Percentiles rank a stretch among this genome's conserved stretches.
Conservation (phyloP, 1,284 basidiomycete genomes). For the Leccinum colubrinum region DNA sequence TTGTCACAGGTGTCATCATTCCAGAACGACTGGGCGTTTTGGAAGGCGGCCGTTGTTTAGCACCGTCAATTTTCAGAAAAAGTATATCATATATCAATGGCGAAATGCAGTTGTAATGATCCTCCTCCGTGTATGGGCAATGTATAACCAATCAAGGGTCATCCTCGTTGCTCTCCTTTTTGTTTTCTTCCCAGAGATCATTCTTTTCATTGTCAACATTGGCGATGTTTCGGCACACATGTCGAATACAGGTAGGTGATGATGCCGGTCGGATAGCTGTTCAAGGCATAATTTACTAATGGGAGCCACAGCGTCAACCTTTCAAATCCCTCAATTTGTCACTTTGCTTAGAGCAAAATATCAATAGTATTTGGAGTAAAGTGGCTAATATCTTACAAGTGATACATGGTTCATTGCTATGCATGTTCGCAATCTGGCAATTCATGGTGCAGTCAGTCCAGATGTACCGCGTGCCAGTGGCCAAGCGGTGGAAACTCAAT, state of each 20-base stretch:
- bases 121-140: constrained; percentile 8
- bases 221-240: not conserved
- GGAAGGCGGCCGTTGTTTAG: no score
- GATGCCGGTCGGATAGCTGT: not conserved
- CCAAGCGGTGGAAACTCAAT: not conserved
- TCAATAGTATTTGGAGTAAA: not conserved
- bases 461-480: not conserved
- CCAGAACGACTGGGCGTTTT: no score
- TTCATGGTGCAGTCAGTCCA: not conserved
- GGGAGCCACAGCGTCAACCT: not conserved
- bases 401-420: not conserved
- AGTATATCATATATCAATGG: not conserved
- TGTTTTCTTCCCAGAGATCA: not conserved
- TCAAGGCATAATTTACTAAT: not conserved
- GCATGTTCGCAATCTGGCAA: not conserved
- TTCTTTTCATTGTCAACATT: not conserved
- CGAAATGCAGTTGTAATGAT: constrained; percentile 1
- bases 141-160: constrained; percentile 4
- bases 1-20: no score
- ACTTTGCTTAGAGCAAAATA: not conserved
- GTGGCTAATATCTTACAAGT: not conserved
- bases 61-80: not conserved
- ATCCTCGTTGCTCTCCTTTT: constrained; percentile 1
- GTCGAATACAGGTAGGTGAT: not conserved
- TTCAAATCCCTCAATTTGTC: not conserved